These are phyloP conservation scores for Naganishia sp. DNA, from an alignment of 1,284 basidiomycete genomes.

Conservation along the genomic window DNA sequence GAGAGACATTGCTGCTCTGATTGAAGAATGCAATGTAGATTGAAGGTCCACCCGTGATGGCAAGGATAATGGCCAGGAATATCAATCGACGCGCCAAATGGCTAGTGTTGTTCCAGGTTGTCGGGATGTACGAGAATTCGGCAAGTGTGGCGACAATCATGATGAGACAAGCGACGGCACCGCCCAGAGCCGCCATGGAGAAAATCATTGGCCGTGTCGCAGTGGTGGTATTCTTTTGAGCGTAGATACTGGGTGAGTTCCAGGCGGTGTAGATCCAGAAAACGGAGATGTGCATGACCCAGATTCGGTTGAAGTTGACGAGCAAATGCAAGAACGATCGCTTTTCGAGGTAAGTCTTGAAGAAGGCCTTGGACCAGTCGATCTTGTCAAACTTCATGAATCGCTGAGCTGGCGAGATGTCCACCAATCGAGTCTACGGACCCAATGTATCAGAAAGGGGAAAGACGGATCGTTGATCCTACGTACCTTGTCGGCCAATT, in stretches of 20 bases:
- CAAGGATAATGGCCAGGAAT: constrained; percentile 81
- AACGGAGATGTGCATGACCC: constrained; percentile 88
- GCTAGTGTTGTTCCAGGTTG: constrained; percentile 95
- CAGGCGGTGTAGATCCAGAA: constrained; percentile 94
- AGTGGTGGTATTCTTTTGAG: constrained; percentile 58
- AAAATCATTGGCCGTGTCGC: constrained; percentile 73
- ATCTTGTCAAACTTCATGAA: constrained; percentile 94
- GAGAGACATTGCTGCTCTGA: constrained; percentile 64
- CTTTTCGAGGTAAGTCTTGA: constrained; percentile 96
- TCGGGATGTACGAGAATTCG: constrained; percentile 93
- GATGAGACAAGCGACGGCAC: constrained; percentile 83
- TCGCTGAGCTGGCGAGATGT: constrained; percentile 80
- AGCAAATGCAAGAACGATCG: constrained; percentile 90
- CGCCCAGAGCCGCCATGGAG: constrained; percentile 86
- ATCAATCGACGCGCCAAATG: constrained; percentile 82
- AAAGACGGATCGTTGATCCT: not conserved
- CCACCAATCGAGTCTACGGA: constrained; percentile 78
- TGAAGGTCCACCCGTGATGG: constrained; percentile 80
- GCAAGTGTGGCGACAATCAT: constrained; percentile 89
- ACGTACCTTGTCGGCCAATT: constrained; percentile 78
- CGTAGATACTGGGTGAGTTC: constrained; percentile 86
- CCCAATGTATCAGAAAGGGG: not conserved
- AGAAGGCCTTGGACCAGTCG: constrained; percentile 90
- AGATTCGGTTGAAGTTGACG: constrained; percentile 97
- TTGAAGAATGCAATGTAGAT: constrained; percentile 82